Evolutionary conservation across 306 rosid species (phyloP).

Genomic region (Albizia julibrissin): DNA sequence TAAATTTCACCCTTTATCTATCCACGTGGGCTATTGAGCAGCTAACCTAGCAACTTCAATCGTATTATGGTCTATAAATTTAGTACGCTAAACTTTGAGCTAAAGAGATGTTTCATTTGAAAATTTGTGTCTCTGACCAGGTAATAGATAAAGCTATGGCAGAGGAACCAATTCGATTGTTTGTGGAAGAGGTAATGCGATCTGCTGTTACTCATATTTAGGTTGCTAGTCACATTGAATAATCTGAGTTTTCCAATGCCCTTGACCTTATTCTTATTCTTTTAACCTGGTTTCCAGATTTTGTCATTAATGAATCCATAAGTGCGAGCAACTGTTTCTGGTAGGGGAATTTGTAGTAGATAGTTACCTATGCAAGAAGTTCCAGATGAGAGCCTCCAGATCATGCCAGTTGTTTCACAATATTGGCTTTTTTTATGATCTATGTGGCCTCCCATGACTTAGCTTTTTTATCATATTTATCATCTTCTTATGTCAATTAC

Average conservation of each 20-base stretch:
- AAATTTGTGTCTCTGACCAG: conserved; percentile 41
- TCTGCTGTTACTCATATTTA: conserved; percentile 16
- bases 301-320: conserved; percentile 54
- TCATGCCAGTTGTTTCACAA: conserved; percentile 13
- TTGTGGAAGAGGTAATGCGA: conserved; percentile 68
- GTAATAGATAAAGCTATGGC: conserved; percentile 84
- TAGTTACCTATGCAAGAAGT: conserved; percentile 18
- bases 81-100: not conserved
- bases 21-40: not conserved
- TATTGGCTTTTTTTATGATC: conserved; percentile 5
- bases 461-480: conserved; percentile 1
- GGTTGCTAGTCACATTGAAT: conserved; percentile 25
- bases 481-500: not conserved
- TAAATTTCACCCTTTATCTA: not conserved
- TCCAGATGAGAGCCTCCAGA: conserved; percentile 13
- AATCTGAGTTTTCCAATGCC: not conserved
- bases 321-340: conserved; percentile 19
- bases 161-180: conserved; percentile 54
- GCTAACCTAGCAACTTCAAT: not conserved
- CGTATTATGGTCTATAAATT: not conserved
- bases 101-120: conserved; percentile 9
- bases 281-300: conserved; percentile 49
- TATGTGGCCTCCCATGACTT: conserved; percentile 22
- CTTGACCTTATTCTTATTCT: not conserved
- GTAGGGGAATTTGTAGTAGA: conserved; percentile 25